These are phyloP conservation scores for Corchorus capsularis DNA, from an alignment of 345 rosid species.

Conservation along the genomic window DNA sequence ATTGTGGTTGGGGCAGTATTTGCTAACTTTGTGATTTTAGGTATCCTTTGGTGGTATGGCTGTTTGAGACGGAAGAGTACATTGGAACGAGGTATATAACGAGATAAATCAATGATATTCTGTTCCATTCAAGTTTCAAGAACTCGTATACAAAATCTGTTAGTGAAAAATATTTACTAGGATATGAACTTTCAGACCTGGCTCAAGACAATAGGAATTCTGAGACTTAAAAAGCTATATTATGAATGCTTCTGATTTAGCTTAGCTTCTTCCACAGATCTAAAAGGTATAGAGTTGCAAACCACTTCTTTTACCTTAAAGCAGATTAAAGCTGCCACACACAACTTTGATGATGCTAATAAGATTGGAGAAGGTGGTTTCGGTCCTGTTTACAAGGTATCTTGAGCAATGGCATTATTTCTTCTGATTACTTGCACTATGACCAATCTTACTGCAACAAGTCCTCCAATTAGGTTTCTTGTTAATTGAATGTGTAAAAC, in stretches of 20 bases:
- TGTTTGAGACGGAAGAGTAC: background rate
- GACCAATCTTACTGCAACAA: background rate
- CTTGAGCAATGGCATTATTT: background rate
- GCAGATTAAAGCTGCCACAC: constrained; percentile 53
- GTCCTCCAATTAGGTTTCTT: background rate
- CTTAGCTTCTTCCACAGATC: constrained; percentile 30
- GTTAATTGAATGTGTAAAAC: background rate
- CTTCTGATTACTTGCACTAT: background rate
- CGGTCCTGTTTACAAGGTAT: constrained; percentile 66
- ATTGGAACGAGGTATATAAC: constrained; percentile 23
- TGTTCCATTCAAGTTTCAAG: background rate
- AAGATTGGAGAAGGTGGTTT: constrained; percentile 73
- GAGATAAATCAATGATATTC: background rate
- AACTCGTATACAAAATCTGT: background rate
- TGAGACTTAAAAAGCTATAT: background rate
- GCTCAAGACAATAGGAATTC: background rate
- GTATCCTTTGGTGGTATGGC: constrained; percentile 40
- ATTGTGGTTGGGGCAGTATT: constrained; percentile 25
- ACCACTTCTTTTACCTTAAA: constrained; percentile 46
- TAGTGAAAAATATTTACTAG: background rate
- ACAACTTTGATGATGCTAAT: constrained; percentile 49
- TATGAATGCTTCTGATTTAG: background rate
- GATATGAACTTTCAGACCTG: background rate
- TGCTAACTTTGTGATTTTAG: constrained; percentile 20
- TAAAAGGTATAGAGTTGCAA: constrained; percentile 40